Percentiles rank a stretch among this genome's conserved stretches.
Evolutionary conservation across 768 basidiomycete genomes (phyloP).

Genomic region (Tulasnella sp.): DNA sequence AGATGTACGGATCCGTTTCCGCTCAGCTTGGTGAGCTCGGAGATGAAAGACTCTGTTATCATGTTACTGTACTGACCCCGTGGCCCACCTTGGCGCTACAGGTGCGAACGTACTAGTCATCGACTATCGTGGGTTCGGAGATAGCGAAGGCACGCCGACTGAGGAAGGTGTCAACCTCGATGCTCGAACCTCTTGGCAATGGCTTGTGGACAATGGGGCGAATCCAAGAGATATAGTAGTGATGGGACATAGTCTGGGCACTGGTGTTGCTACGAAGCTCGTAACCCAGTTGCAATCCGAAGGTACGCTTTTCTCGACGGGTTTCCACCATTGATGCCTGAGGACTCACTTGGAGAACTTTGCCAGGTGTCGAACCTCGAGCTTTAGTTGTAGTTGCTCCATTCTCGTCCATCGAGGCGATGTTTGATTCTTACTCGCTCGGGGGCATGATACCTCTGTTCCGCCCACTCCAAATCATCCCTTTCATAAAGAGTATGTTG

Average conservation of each 20-base stretch:
- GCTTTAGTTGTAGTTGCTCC: conserved; percentile 50
- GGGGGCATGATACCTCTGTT: conserved; percentile 62
- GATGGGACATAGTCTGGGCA: conserved; percentile 84
- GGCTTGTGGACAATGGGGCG: conserved; percentile 55
- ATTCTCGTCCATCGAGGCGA: conserved; percentile 49
- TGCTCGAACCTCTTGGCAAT: conserved; percentile 73
- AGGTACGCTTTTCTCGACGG: conserved; percentile 26
- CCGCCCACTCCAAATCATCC: conserved; percentile 58
- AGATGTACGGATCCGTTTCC: conserved; percentile 57
- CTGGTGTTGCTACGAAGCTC: conserved; percentile 54
- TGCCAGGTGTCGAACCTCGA: conserved; percentile 28
- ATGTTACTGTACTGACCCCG: too few species aligned
- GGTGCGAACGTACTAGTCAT: conserved; percentile 70
- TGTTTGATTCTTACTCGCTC: conserved; percentile 62
- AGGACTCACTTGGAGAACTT: background rate
- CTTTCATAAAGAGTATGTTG: conserved; percentile 54
- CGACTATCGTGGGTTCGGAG: conserved; percentile 90
- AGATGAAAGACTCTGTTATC: too few species aligned
- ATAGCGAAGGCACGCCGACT: conserved; percentile 71
- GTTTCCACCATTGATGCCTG: background rate
- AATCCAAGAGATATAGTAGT: conserved; percentile 54
- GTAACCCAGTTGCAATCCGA: conserved; percentile 37
- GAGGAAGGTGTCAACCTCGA: conserved; percentile 63
- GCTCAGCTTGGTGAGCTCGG: conserved; percentile 40
- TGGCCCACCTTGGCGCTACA: background rate